Base-by-base conservation (phyloP, 495 filamentous ascomycete genomes). In the Eremomyces bilateralis region DNA sequence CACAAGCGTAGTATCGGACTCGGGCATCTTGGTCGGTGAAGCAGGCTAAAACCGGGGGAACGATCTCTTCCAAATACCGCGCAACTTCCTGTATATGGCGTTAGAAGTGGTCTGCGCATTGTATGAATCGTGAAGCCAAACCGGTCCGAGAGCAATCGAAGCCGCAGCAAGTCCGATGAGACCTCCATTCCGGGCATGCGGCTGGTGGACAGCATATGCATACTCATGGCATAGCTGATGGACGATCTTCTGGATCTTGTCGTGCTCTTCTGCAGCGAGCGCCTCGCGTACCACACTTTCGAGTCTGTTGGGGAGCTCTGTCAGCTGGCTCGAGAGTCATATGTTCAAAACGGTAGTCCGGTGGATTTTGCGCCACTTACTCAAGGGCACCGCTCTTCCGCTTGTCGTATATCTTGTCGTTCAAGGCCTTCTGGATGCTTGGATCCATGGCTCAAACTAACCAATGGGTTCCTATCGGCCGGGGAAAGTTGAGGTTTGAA, bases 371-470 rank as follows among this genome's bases (percentile, higher is more conserved):
- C 12, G 13, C 12, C 34, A 61, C 82, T 48, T 73, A 95, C 90
- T 99, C 90, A 21, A 99, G 67, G 43, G 90, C 90, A 29, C 90
- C 90, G 45, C 81, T 73, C 54, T 95, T 95, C 49, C 90, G 71
- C 60, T 83, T 88, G 41, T 99, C 90, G 50, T 99, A 99, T 42
- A 94, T 73, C 69, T 93, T 95, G 57, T 99, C 90, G 50, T 83
- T 91, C 52, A 99, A 69, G 44, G 80, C 64, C 43, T 85, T 77
- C 56, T 91, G 80, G 49, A 92, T 71, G 52, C 71, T 73, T 44
- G 68, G 59, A 61, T 97, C 88, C 88, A 97, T 97, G 27, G 13
- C 30, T 37, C 15, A 15, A 13, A 16, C 19, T 27, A 29, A 20
- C 34, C 10, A 3, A n/a, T n/a, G n/a, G n/a, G n/a, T n/a, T n/a